Conservation (phyloP, 192 early-diverging fungal species). For the Gigaspora rosea region DNA sequence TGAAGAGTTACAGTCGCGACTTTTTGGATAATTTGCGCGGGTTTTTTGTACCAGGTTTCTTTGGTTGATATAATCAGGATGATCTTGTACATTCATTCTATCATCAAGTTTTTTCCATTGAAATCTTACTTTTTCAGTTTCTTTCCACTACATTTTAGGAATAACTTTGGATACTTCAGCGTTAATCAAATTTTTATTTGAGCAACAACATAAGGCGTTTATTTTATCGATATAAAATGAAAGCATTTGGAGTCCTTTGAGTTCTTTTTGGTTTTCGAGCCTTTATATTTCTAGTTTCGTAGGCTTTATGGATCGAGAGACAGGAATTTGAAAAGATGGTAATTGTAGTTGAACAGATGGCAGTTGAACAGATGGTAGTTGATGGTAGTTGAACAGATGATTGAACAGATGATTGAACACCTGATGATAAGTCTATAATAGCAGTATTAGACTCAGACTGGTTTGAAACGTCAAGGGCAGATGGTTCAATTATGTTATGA, state of each 20-base stretch:
- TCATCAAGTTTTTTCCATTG: slow-evolving; percentile 29
- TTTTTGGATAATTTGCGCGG: neutral
- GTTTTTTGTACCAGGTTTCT: slow-evolving; percentile 25
- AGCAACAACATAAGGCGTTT: neutral
- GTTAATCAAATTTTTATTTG: neutral
- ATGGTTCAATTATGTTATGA: neutral
- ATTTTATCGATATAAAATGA: slow-evolving; percentile 18
- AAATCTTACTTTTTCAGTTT: slow-evolving; percentile 28
- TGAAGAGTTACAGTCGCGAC: neutral
- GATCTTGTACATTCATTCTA: slow-evolving; percentile 23
- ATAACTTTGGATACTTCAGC: slow-evolving; percentile 30
- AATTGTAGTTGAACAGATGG: no score
- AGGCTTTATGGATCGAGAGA: neutral
- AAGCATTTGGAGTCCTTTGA: slow-evolving; percentile 29
- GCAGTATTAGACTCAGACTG: neutral
- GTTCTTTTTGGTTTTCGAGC: slow-evolving; percentile 18
- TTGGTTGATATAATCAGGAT: slow-evolving; percentile 29
- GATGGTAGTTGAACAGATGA: no score
- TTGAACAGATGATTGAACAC: neutral
- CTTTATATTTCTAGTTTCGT: neutral
- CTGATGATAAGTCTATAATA: neutral
- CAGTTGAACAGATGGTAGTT: no score
- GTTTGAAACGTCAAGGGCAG: neutral
- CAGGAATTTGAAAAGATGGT: no score
- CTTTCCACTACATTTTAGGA: slow-evolving; percentile 24